Percentiles rank a stretch among this genome's conserved stretches.
Conservation (phyloP, 768 basidiomycete genomes). For the Boletus reticuloceps region DNA sequence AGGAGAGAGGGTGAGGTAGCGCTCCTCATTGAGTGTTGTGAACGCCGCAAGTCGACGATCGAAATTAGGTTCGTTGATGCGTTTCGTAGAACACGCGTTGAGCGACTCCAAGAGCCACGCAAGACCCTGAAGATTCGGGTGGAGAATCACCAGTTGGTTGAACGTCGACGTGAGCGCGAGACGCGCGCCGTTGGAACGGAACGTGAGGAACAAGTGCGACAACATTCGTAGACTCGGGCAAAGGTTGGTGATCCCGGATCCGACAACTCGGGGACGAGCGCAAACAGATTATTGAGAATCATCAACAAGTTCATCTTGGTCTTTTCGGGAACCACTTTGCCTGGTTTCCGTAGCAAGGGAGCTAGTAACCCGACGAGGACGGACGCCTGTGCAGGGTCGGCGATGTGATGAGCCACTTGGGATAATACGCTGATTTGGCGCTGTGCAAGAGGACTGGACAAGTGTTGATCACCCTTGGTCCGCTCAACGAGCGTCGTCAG, state of each 20-base stretch:
- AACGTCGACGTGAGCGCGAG: conserved; percentile 66
- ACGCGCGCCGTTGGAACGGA: conserved; percentile 73
- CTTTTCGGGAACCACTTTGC: conserved; percentile 78
- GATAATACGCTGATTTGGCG: conserved; percentile 84
- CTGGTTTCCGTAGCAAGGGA: conserved; percentile 76
- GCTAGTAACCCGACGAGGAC: conserved; percentile 69
- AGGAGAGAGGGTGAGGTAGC: conserved; percentile 48
- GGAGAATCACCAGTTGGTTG: conserved; percentile 39
- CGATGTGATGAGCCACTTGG: conserved; percentile 69
- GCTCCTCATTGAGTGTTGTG: conserved; percentile 64
- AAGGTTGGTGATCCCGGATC: conserved; percentile 44
- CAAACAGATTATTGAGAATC: conserved; percentile 64
- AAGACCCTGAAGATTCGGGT: conserved; percentile 45
- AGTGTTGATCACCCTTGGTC: conserved; percentile 46
- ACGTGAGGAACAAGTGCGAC: conserved; percentile 71
- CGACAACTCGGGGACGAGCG: conserved; percentile 61
- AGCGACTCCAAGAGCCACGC: conserved; percentile 60
- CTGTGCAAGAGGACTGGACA: conserved; percentile 68
- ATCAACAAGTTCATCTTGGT: conserved; percentile 79
- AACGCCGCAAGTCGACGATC: conserved; percentile 81
- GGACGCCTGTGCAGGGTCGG: conserved; percentile 67
- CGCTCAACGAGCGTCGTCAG: conserved; percentile 67
- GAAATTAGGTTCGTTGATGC: conserved; percentile 92
- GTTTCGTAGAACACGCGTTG: conserved; percentile 82
- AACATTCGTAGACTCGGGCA: conserved; percentile 61